phyloP scores from a whole-genome alignment of 2,329 filamentous ascomycete genomes.

The Blastomyces gilchristii region DNA sequence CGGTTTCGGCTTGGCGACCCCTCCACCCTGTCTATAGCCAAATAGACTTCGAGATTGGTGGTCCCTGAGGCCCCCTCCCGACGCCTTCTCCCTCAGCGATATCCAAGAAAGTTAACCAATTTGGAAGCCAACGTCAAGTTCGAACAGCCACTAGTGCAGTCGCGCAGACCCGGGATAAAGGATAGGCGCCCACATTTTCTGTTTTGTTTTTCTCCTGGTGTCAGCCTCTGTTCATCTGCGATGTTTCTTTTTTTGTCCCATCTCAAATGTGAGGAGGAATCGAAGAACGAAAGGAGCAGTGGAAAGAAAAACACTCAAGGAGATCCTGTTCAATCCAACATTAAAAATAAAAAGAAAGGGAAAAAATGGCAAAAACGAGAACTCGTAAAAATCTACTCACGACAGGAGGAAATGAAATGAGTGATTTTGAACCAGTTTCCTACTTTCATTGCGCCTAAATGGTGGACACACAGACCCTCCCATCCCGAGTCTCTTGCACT shows the following conservation, averaged over 20 bases:
- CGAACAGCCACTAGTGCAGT: background rate
- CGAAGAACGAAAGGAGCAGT: background rate
- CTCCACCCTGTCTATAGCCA: background rate
- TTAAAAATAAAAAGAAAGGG: background rate
- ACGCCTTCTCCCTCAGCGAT: background rate
- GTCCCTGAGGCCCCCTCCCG: background rate
- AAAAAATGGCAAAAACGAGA: background rate
- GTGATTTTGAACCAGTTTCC: background rate
- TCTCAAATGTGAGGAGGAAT: background rate
- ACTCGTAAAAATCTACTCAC: background rate
- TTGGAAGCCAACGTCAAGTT: no score
- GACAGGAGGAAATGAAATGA: background rate
- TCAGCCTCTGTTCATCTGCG: no score
- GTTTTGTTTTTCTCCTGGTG: background rate
- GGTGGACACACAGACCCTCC: background rate
- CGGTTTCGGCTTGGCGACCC: background rate
- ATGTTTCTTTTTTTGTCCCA: background rate
- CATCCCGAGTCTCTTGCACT: background rate
- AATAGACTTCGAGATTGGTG: background rate
- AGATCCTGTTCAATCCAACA: background rate
- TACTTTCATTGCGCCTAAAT: background rate
- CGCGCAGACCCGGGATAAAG: background rate
- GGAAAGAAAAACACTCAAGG: background rate
- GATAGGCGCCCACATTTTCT: background rate
- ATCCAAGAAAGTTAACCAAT: no score